Percentiles rank a stretch among this genome's conserved stretches.
These are phyloP conservation scores for Paraconiothyrium sp. DNA, from an alignment of 2,329 filamentous ascomycete genomes.

Conservation along the genomic window DNA sequence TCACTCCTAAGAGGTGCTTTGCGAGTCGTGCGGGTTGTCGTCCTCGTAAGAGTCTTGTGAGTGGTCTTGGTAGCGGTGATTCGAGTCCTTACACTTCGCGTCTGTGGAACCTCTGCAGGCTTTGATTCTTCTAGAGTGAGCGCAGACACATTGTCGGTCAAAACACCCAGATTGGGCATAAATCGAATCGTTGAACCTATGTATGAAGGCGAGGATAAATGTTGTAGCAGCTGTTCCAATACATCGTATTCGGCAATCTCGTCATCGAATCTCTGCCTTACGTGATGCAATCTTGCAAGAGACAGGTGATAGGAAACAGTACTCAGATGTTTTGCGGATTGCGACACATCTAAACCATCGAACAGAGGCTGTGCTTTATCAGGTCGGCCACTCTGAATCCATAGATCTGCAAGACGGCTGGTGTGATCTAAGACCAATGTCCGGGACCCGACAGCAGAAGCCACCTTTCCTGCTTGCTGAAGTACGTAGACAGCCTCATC, in stretches of 20 bases:
- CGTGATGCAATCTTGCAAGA: conserved; percentile 60
- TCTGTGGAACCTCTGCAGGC: conserved; percentile 20
- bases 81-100: conserved; percentile 30
- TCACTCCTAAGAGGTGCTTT: conserved; percentile 30
- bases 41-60: conserved; percentile 23
- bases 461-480: conserved; percentile 82
- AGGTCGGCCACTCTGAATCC: conserved; percentile 59
- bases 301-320: conserved; percentile 63
- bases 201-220: conserved; percentile 50
- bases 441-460: conserved; percentile 71
- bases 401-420: conserved; percentile 58
- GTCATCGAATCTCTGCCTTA: conserved; percentile 57
- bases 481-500: conserved; percentile 89
- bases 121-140: conserved; percentile 47
- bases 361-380: conserved; percentile 62
- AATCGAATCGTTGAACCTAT: conserved; percentile 40
- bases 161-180: conserved; percentile 38
- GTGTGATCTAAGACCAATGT: conserved; percentile 59
- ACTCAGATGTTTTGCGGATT: conserved; percentile 57
- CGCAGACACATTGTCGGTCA: conserved; percentile 56
- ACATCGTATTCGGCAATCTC: conserved; percentile 61
- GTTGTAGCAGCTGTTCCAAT: conserved; percentile 57
- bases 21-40: conserved; percentile 25
- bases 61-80: conserved; percentile 32
- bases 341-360: conserved; percentile 58